A percentile compares a stretch with the other conserved stretches of the same genome.
phyloP scores from a whole-genome alignment of 2,329 filamentous ascomycete genomes.

The Talaromyces pinophilus region DNA sequence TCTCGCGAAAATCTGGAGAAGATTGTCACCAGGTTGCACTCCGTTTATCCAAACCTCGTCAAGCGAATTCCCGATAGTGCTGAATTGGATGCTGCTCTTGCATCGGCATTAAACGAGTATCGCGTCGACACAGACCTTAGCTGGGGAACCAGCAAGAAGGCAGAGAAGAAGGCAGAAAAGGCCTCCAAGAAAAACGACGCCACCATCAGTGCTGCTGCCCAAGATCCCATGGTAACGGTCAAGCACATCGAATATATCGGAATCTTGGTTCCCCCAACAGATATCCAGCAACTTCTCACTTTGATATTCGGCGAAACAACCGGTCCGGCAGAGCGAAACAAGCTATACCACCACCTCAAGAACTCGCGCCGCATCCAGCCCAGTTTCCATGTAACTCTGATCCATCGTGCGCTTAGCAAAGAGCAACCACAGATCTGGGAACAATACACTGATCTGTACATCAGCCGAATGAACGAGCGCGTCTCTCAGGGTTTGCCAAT shows the following conservation, averaged over 20 bases:
- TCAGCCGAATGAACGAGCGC: conserved; percentile 35
- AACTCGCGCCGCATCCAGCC: conserved; percentile 72
- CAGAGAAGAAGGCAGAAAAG: conserved; percentile 42
- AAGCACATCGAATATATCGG: conserved; percentile 68
- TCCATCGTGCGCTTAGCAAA: conserved; percentile 70
- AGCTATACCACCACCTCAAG: conserved; percentile 75
- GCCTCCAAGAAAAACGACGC: conserved; percentile 24
- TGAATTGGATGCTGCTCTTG: conserved; percentile 77
- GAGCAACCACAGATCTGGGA: conserved; percentile 73
- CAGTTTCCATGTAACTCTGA: conserved; percentile 92
- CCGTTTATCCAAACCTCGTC: conserved; percentile 73
- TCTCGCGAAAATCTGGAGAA: conserved; percentile 85
- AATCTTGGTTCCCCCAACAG: conserved; percentile 55
- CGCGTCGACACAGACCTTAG: conserved; percentile 75
- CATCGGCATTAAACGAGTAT: conserved; percentile 73
- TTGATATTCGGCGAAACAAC: conserved; percentile 61
- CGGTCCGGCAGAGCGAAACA: conserved; percentile 53
- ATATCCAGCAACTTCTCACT: conserved; percentile 63
- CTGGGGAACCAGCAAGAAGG: conserved; percentile 53
- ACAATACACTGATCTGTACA: conserved; percentile 65
- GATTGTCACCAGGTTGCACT: conserved; percentile 69
- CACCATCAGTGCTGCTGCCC: conserved; percentile 4
- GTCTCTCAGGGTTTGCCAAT: conserved; percentile 28
- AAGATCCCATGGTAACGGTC: conserved; percentile 42
- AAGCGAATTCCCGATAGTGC: conserved; percentile 66